Evolutionary conservation across 148 eudicot genomes (phyloP).

Genomic region (Salicornia ramosissima): DNA sequence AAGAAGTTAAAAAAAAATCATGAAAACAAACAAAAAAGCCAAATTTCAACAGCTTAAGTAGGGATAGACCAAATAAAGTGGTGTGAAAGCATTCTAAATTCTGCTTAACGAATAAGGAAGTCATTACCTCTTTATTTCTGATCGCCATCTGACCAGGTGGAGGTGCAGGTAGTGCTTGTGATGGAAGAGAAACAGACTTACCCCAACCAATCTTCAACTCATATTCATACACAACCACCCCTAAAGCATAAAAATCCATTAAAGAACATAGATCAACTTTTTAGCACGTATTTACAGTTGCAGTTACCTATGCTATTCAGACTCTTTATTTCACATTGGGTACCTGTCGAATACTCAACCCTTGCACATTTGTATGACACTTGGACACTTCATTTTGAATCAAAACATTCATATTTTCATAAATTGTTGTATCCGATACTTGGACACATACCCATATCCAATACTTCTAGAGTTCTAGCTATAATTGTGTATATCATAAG

Average conservation of each 20-base stretch:
- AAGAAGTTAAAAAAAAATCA: slow-evolving; percentile 3
- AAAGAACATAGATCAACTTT: slow-evolving; percentile 7
- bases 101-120: slow-evolving; percentile 10
- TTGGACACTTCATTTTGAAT: too few species aligned
- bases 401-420: too few species aligned
- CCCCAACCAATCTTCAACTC: slow-evolving; percentile 99
- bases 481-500: too few species aligned
- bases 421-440: too few species aligned
- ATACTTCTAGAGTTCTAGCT: too few species aligned
- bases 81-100: slow-evolving; percentile 5
- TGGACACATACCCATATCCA: too few species aligned
- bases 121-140: slow-evolving; percentile 90
- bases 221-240: slow-evolving; percentile 87
- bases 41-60: not conserved
- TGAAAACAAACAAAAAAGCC: slow-evolving; percentile 13
- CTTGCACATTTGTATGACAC: too few species aligned
- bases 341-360: too few species aligned
- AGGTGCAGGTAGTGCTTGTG: slow-evolving; percentile 98
- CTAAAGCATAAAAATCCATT: slow-evolving; percentile 35
- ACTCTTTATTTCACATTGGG: too few species aligned
- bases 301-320: not conserved
- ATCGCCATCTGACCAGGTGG: slow-evolving; percentile 99
- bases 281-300: slow-evolving; percentile 1
- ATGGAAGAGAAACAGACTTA: slow-evolving; percentile 95
- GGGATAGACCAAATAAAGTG: not conserved